Percentiles rank a stretch among this genome's conserved stretches.
These are phyloP conservation scores for Microbotryum scabiosae DNA, from an alignment of 1,284 basidiomycete species.

Conservation along the genomic window DNA sequence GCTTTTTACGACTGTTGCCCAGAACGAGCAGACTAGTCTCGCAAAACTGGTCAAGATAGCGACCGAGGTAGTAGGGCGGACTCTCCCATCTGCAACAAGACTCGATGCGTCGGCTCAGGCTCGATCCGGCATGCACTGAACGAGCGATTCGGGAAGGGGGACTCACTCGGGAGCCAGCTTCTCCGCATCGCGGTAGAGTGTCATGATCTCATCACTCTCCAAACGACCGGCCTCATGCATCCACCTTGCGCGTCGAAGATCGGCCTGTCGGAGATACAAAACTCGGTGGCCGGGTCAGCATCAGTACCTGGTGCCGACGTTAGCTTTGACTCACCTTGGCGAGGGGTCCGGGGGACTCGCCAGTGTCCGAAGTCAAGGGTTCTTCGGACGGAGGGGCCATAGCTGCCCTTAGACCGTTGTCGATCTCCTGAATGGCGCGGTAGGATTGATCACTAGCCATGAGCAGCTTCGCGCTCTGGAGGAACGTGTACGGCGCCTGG, in stretches of 20 bases:
- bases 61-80: constrained; percentile 73
- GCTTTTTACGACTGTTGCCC: background rate
- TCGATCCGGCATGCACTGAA: constrained; percentile 10
- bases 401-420: constrained; percentile 55
- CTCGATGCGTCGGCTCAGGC: background rate
- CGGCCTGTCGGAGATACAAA: constrained; percentile 51
- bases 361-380: background rate
- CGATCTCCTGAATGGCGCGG: constrained; percentile 79
- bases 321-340: constrained; percentile 55
- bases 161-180: constrained; percentile 53
- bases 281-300: background rate
- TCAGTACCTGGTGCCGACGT: background rate
- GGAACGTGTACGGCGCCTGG: constrained; percentile 68
- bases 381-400: background rate
- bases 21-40: constrained; percentile 3
- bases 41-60: constrained; percentile 61
- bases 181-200: constrained; percentile 53
- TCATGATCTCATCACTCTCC: constrained; percentile 58
- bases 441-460: constrained; percentile 72
- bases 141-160: constrained; percentile 3
- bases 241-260: constrained; percentile 83
- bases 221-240: constrained; percentile 80
- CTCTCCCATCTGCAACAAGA: constrained; percentile 63
- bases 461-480: constrained; percentile 83
- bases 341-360: constrained; percentile 6